phyloP scores from a whole-genome alignment of 352 stramenopile species.

The Globisporangium solare region DNA sequence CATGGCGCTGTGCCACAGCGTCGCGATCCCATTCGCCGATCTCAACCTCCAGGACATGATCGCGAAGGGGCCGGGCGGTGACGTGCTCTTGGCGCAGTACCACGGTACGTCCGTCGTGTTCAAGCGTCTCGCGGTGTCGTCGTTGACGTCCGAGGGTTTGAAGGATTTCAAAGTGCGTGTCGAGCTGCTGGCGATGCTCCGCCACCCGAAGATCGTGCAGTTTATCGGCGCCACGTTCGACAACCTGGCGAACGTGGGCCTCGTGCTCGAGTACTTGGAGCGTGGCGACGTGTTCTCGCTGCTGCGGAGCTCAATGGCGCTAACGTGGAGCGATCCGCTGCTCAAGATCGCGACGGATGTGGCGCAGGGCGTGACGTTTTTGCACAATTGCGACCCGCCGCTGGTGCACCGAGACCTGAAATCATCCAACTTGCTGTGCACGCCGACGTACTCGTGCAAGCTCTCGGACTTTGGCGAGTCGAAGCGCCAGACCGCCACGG shows the following conservation, averaged over 20 bases:
- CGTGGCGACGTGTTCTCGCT: slow-evolving; percentile 63
- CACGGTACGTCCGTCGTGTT: slow-evolving; percentile 69
- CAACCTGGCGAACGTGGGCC: slow-evolving; percentile 68
- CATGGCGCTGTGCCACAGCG: slow-evolving; percentile 54
- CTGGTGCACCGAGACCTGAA: slow-evolving; percentile 84
- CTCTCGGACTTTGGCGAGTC: slow-evolving; percentile 81
- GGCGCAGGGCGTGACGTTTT: slow-evolving; percentile 71
- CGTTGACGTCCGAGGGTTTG: slow-evolving; percentile 51
- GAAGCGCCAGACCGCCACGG: slow-evolving; percentile 44
- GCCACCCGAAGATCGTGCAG: slow-evolving; percentile 83
- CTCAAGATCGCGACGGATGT: slow-evolving; percentile 81
- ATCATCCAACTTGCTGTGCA: slow-evolving; percentile 72
- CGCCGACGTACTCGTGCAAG: slow-evolving; percentile 73
- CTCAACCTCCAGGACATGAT: slow-evolving; percentile 73
- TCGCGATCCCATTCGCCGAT: slow-evolving; percentile 74
- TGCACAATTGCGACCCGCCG: slow-evolving; percentile 77
- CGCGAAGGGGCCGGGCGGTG: slow-evolving; percentile 53
- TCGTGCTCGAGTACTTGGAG: slow-evolving; percentile 79
- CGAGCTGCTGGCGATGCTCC: slow-evolving; percentile 71
- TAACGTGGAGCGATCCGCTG: slow-evolving; percentile 74
- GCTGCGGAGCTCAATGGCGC: slow-evolving; percentile 50
- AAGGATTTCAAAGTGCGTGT: slow-evolving; percentile 75
- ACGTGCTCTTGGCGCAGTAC: slow-evolving; percentile 72
- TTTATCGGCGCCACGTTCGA: slow-evolving; percentile 86
- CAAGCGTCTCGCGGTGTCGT: slow-evolving; percentile 65